Evolutionary conservation across 768 basidiomycete species (phyloP), one percentile per base, ranked within the genome.

Genomic region (Piloderma croceum): DNA sequence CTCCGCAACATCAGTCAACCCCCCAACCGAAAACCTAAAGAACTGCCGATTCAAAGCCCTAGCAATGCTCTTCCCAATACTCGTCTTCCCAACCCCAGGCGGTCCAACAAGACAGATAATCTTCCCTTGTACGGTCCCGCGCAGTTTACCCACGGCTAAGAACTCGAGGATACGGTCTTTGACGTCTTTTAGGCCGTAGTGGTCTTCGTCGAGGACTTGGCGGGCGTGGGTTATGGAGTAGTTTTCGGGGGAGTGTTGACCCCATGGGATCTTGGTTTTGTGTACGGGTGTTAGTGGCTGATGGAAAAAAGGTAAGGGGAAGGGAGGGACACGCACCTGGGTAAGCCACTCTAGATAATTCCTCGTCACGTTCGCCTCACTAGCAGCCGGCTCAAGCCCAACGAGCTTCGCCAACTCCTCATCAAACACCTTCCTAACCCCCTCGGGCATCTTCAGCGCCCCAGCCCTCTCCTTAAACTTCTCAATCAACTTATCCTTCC

Each of bases 181-280:
- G 53, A 96, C 81, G 53, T 93, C 90, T 41, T 81, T 79, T 39
- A 97, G 69, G 11, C 92, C 92, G 50, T 97, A 94, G 53, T 97
- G 92, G 58, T 96, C 92, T 51, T 88, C 90, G 51, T 96, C 85
- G n/a, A 96, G 73, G 6, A 94, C 89, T 39, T 65, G 72, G 52
- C 79, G 76, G 0, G 92, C 91, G 49, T 88, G 83, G 2, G 75
- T 51, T 46, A 97, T 87, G 24, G 86, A 85, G 57, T 86, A 96
- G 65, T 93, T 96, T 61, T 98, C 94, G 0, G 79, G 73, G 2
- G 93, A 90, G 59, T 96, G 90, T 19, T 84, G 81, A 31, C 96
- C 96, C 93, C 96, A 99, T 1, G 96, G 96, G 34, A 98, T 89
- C 77, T 89, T n/a, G n/a, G n/a, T n/a, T n/a, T n/a, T n/a, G n/a